Conservation (phyloP, 202 grass and related monocot genomes). For the Dendrocalamus latiflorus region DNA sequence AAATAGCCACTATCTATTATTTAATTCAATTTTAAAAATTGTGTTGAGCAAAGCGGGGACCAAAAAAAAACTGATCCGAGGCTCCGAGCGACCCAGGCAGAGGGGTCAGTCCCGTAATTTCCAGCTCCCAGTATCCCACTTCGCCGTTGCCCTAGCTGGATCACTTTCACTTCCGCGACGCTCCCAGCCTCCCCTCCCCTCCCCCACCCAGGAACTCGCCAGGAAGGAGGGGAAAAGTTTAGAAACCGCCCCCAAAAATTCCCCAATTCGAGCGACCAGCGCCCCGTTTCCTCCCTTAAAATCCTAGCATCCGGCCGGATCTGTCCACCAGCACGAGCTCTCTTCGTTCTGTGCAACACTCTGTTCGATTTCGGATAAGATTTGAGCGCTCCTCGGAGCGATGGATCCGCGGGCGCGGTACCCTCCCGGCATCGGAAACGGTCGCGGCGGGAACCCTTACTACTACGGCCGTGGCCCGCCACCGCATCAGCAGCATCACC, state of each 20-base stretch:
- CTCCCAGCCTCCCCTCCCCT: not conserved
- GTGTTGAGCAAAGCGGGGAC: too few relatives aligned
- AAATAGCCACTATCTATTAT: too few relatives aligned
- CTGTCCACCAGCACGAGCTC: not conserved
- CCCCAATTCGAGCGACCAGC: not conserved
- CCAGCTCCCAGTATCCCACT: not conserved
- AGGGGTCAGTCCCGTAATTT: constrained; percentile 12
- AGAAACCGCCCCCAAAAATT: constrained; percentile 4
- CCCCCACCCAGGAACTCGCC: not conserved
- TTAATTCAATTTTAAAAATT: too few relatives aligned
- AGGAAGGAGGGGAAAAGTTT: not conserved
- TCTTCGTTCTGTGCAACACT: not conserved
- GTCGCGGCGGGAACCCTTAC: constrained; percentile 49
- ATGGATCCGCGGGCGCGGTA: constrained; percentile 68
- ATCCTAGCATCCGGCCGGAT: constrained; percentile 9
- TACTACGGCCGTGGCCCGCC: constrained; percentile 56
- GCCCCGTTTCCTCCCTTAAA: not conserved
- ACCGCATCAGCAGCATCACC: constrained; percentile 17
- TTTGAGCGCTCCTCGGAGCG: not conserved
- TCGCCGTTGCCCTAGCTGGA: constrained; percentile 12
- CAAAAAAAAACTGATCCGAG: too few relatives aligned
- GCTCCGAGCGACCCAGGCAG: too few relatives aligned
- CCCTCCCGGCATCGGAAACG: constrained; percentile 62
- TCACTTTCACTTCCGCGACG: not conserved
- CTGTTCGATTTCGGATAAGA: not conserved